Base-by-base conservation (phyloP, 1,139 yeast genomes). In the Debaryomyces subglobosus region DNA sequence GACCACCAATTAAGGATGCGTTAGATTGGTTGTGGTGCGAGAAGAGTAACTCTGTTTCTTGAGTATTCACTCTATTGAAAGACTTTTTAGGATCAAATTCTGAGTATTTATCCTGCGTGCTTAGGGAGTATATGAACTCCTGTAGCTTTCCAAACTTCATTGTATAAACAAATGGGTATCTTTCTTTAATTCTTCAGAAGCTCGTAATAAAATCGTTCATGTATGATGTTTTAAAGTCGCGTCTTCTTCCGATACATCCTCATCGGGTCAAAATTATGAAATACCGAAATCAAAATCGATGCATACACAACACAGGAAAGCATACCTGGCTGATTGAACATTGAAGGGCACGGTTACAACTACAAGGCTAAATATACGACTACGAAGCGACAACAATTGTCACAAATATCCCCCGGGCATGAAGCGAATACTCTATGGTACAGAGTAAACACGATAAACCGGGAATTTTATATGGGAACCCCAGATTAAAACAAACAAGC, bases 71-170 rank as follows among this genome's bases (percentile, higher is more conserved):
- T 27, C 81, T 61, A 57, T 76, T 76, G 61, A 76, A 76, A 6
- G 79, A 73, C 53, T 75, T 74, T 35, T 79, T 70, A 6, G 85
- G 74, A 55, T 82, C 81, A 60, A 74, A 85, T 53, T 84, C 90
- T 0, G 90, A 84, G 60, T 85, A 85, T 59, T 85, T 82, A 59
- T 85, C 90, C 50, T 75, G 79, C 5, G 90, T 83, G 45, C 83
- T 80, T 49, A 85, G 66, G 15, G 86, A 79, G 63, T 86, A 86
- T n/a, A 84, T 65, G 59, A 84, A 72, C 64, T 85, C 86, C 59
- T 78, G 77, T 43, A 75, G 44, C 52, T 66, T 65, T 27, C 69
- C 58, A 35, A 73, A 55, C 48, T 60, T 64, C 78, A 74, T 71
- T 7, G n/a, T 34, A 29, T 32, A 39, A 27, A 35, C 20, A 16